Evolutionary conservation across 1,139 yeast species (phyloP).

Genomic region (Diutina ranongensis): DNA sequence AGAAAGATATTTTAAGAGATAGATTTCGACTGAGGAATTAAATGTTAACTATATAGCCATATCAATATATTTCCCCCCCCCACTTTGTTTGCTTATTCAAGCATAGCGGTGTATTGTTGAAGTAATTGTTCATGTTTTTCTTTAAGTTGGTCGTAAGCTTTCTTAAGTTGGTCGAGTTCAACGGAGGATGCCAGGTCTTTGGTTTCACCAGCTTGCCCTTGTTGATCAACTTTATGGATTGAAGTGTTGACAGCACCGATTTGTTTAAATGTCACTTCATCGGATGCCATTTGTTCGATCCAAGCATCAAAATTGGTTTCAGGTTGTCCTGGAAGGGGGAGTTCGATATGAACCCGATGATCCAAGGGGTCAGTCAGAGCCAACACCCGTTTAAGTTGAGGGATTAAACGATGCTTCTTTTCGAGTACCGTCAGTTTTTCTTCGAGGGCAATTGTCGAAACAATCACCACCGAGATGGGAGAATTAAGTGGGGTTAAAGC

Average conservation of each 20-base stretch:
- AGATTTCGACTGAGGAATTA: too few relatives aligned
- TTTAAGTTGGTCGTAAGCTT: constrained; percentile 51
- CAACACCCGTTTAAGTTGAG: constrained; percentile 50
- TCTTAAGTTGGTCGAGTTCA: constrained; percentile 4
- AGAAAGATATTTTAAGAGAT: too few relatives aligned
- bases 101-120: constrained; percentile 38
- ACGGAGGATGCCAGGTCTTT: background rate
- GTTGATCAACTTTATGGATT: background rate
- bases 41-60: too few relatives aligned
- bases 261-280: constrained; percentile 3
- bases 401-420: constrained; percentile 33
- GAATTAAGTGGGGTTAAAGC: constrained; percentile 45
- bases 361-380: constrained; percentile 30
- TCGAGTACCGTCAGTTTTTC: constrained; percentile 15
- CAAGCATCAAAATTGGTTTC: background rate
- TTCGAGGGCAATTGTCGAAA: constrained; percentile 7
- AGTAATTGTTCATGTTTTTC: constrained; percentile 49
- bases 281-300: background rate
- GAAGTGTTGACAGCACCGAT: background rate
- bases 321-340: constrained; percentile 10
- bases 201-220: too few relatives aligned
- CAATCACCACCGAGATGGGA: constrained; percentile 19
- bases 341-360: constrained; percentile 42
- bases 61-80: too few relatives aligned
- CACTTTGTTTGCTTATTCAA: background rate